Evolutionary conservation across 495 filamentous ascomycete genomes (phyloP).

Genomic region (Neurospora sp.): DNA sequence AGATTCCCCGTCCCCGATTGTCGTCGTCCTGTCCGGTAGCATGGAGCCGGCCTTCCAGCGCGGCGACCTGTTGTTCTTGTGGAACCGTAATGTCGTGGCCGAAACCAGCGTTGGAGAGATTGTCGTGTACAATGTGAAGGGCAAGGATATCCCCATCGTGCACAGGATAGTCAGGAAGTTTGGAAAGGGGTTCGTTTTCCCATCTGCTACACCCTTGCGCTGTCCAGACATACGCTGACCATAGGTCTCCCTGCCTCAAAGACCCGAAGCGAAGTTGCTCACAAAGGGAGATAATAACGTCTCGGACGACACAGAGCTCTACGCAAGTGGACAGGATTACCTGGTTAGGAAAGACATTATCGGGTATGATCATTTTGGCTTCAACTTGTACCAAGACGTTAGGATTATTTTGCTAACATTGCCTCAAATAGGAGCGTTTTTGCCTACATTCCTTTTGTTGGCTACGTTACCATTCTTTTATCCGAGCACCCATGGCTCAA

Average conservation of each 20-base stretch:
- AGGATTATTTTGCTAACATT: neutral
- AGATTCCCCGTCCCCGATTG: constrained; percentile 84
- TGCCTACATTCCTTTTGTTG: constrained; percentile 90
- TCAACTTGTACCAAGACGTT: neutral
- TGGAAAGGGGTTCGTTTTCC: constrained; percentile 41
- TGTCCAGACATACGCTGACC: neutral
- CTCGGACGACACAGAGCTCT: constrained; percentile 90
- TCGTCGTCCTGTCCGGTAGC: constrained; percentile 85
- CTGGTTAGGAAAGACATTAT: constrained; percentile 84
- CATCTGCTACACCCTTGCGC: neutral
- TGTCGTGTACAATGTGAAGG: constrained; percentile 87
- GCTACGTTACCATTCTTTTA: constrained; percentile 94
- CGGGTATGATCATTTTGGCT: constrained; percentile 32
- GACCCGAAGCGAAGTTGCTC: constrained; percentile 50
- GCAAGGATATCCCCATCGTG: constrained; percentile 92
- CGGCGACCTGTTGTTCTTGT: constrained; percentile 85
- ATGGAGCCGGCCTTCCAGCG: constrained; percentile 98
- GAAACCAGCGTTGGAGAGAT: constrained; percentile 75
- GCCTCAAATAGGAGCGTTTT: constrained; percentile 51
- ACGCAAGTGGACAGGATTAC: constrained; percentile 69
- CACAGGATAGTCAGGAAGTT: constrained; percentile 74
- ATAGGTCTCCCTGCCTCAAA: constrained; percentile 5
- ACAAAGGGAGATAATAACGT: constrained; percentile 99
- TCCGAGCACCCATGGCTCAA: constrained; percentile 97
- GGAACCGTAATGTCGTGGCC: constrained; percentile 67